phyloP scores from a whole-genome alignment of 192 early-diverging fungal species.

The Linnemannia zychae region DNA sequence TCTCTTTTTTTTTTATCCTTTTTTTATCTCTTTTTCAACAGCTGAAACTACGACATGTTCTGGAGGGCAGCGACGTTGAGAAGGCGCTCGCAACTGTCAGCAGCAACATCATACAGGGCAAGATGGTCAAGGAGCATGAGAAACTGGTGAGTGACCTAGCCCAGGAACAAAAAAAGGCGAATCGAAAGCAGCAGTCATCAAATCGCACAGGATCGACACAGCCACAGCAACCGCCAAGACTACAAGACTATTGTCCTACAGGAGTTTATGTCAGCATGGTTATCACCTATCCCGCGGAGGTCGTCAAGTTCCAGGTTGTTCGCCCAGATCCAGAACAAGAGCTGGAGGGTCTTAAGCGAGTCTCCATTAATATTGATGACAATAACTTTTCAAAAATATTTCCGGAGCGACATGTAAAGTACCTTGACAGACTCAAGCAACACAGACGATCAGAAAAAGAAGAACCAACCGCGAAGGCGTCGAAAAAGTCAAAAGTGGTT shows the following conservation, averaged over 20 bases:
- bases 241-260: conserved; percentile 27
- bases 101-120: too few relatives aligned
- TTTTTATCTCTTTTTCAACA: not conserved
- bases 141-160: conserved; percentile 4
- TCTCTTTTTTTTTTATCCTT: not conserved
- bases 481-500: conserved; percentile 18
- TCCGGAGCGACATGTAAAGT: conserved; percentile 26
- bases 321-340: conserved; percentile 1
- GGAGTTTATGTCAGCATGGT: conserved; percentile 23
- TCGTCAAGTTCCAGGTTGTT: conserved; percentile 1
- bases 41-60: not conserved
- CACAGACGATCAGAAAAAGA: conserved; percentile 34
- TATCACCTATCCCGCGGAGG: conserved; percentile 15
- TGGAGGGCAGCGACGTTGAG: too few relatives aligned
- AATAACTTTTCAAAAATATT: conserved; percentile 29
- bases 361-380: conserved; percentile 26
- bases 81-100: too few relatives aligned
- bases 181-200: not conserved
- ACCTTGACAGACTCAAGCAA: conserved; percentile 24
- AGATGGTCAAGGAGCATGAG: not conserved
- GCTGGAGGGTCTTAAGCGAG: conserved; percentile 7
- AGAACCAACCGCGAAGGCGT: conserved; percentile 7
- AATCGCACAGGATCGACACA: not conserved
- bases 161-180: conserved; percentile 10
- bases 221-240: conserved; percentile 25